These are phyloP conservation scores for Phytophthora brassicae DNA, from an alignment of 352 stramenopile species.

Conservation along the genomic window DNA sequence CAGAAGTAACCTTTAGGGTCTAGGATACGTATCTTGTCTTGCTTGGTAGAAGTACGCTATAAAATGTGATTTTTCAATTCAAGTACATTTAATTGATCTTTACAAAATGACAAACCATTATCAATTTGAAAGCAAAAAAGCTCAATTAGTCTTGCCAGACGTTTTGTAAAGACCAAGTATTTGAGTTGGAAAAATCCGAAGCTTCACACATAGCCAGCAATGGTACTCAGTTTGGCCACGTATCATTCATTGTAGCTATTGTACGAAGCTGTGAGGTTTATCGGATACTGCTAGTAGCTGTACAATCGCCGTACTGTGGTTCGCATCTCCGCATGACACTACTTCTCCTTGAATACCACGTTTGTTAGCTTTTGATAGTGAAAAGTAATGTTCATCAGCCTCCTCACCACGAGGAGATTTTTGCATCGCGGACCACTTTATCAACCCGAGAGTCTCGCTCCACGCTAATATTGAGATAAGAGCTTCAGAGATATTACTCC, in stretches of 20 bases:
- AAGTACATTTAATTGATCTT: too few relatives aligned
- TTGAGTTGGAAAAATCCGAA: too few relatives aligned
- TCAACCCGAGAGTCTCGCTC: constrained; percentile 12
- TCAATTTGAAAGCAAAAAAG: too few relatives aligned
- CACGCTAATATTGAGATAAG: constrained; percentile 12
- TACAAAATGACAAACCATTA: too few relatives aligned
- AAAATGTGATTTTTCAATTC: too few relatives aligned
- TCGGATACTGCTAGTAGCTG: not conserved
- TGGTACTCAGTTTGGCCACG: not conserved
- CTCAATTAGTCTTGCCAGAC: too few relatives aligned
- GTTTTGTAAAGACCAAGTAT: too few relatives aligned
- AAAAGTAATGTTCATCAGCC: constrained; percentile 15
- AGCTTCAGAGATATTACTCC: not conserved
- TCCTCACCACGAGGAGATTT: not conserved
- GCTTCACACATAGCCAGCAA: too few relatives aligned
- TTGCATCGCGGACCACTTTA: constrained; percentile 12
- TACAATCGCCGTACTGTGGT: not conserved
- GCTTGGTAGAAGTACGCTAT: too few relatives aligned
- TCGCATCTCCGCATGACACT: constrained; percentile 13
- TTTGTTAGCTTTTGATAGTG: constrained; percentile 12
- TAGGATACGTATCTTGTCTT: too few relatives aligned
- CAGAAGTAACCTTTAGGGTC: too few relatives aligned
- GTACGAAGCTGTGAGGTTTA: not conserved
- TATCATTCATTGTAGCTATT: constrained; percentile 5
- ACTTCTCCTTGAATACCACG: constrained; percentile 11